A percentile compares a stretch with the other conserved stretches of the same genome.
These are phyloP conservation scores for Lachnellula subtilissima DNA, from an alignment of 2,329 filamentous ascomycete genomes.

Conservation along the genomic window DNA sequence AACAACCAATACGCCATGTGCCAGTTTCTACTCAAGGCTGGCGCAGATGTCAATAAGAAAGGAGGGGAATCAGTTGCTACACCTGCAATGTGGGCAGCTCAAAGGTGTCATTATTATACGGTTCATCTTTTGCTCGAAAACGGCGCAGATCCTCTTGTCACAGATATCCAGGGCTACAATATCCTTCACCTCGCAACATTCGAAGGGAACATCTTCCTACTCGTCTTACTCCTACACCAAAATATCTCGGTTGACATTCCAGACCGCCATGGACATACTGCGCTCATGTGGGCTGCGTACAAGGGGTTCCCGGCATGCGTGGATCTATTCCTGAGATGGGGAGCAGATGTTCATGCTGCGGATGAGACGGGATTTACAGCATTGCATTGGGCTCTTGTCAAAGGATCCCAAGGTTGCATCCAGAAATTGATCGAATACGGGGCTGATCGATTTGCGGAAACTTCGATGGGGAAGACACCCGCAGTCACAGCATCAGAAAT, in stretches of 20 bases:
- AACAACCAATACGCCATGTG: conserved; percentile 98
- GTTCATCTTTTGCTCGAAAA: conserved; percentile 87
- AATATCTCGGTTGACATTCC: conserved; percentile 90
- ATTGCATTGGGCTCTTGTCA: conserved; percentile 93
- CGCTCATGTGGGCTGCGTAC: conserved; percentile 98
- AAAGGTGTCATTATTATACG: conserved; percentile 93
- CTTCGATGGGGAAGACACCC: conserved; percentile 85
- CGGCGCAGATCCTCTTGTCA: conserved; percentile 87
- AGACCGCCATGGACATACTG: conserved; percentile 87
- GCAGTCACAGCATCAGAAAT: conserved; percentile 82
- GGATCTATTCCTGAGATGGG: conserved; percentile 89
- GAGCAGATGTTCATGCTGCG: conserved; percentile 82
- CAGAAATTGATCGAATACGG: conserved; percentile 95
- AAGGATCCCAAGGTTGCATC: conserved; percentile 83
- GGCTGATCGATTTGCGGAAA: conserved; percentile 86
- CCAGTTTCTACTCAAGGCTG: conserved; percentile 78
- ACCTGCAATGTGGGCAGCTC: conserved; percentile 93
- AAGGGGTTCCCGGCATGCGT: conserved; percentile 93
- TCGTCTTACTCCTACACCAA: conserved; percentile 87
- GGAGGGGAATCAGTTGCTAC: conserved; percentile 94
- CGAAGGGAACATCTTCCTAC: conserved; percentile 87
- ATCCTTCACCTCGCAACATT: conserved; percentile 95
- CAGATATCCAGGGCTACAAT: conserved; percentile 95
- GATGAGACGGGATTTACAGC: conserved; percentile 94
- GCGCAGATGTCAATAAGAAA: conserved; percentile 86